Evolutionary conservation across 768 basidiomycete species (phyloP).

Genomic region (Tremella yokohamensis): DNA sequence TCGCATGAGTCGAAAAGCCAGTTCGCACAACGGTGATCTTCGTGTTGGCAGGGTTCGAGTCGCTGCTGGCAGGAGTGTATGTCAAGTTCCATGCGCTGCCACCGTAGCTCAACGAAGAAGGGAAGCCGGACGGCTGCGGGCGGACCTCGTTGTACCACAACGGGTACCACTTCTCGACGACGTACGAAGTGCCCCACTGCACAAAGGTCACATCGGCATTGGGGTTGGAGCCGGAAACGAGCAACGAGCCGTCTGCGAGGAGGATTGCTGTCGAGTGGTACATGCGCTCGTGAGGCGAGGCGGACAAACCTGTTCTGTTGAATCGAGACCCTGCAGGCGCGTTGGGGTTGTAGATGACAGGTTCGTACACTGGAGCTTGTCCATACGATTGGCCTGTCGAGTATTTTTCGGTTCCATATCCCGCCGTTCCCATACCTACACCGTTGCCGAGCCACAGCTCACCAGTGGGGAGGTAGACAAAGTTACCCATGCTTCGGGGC

Average conservation of each 20-base stretch:
- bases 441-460: constrained; percentile 54
- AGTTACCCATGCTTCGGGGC: constrained; percentile 76
- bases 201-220: constrained; percentile 68
- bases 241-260: constrained; percentile 77
- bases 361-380: constrained; percentile 69
- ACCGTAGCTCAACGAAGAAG: constrained; percentile 73
- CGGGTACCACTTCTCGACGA: constrained; percentile 90
- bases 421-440: constrained; percentile 79
- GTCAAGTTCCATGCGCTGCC: constrained; percentile 74
- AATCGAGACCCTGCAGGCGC: constrained; percentile 70
- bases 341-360: constrained; percentile 79
- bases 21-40: constrained; percentile 71
- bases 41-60: constrained; percentile 65
- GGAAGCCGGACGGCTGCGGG: constrained; percentile 63
- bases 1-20: constrained; percentile 57
- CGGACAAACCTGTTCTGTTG: constrained; percentile 58
- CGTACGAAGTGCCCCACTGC: constrained; percentile 63
- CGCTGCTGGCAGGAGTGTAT: constrained; percentile 63
- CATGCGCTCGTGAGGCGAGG: constrained; percentile 68
- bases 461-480: constrained; percentile 63
- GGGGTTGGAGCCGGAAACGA: constrained; percentile 72
- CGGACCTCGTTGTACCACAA: constrained; percentile 74
- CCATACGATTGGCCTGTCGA: constrained; percentile 59
- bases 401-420: constrained; percentile 66
- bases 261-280: constrained; percentile 90